Evolutionary conservation across 2,329 filamentous ascomycete species (phyloP), one percentile per base, ranked within the genome.

Genomic region (Exophiala calicioides): DNA sequence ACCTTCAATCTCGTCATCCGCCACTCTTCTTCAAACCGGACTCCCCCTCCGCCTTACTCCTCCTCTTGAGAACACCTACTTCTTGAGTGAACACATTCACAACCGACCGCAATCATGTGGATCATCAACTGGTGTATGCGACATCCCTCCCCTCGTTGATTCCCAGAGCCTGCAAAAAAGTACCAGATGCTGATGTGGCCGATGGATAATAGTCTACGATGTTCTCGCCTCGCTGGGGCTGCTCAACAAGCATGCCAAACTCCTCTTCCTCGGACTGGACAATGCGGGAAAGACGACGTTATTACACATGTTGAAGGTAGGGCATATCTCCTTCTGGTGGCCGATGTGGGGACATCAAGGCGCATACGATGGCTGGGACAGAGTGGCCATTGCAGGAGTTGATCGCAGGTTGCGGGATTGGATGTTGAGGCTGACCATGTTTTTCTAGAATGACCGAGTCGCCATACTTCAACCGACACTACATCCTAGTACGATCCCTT

Each of bases 281-380:
- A 95, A 95, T 75, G 90, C 90, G 40, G 90, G 90, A 72, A 95
- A 95, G 79, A 95, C 90, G 43, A 95, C 90, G 33, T 77, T 95
- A 61, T 76, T 95, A 66, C 90, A 95, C 73, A 95, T 95, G 90
- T 73, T 95, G 72, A 95, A 95, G 86, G 86, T 90, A 70, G 29
- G 19, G 23, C 27, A n/a, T 27, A 30, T 60, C n/a, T 12, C 12
- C n/a, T n/a, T n/a, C n/a, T n/a, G n/a, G n/a, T n/a, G n/a, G n/a
- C n/a, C n/a, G n/a, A n/a, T n/a, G n/a, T n/a, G n/a, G n/a, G n/a
- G n/a, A n/a, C n/a, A n/a, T n/a, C n/a, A n/a, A n/a, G n/a, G n/a
- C n/a, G n/a, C 27, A 44, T 10, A 39, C n/a, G 27, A 3, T 16
- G 19, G 31, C 20, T 12, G 15, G 40, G 20, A 13, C 5, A n/a